Conservation (phyloP, 306 rosid species). For the Acacia melanoxylon region DNA sequence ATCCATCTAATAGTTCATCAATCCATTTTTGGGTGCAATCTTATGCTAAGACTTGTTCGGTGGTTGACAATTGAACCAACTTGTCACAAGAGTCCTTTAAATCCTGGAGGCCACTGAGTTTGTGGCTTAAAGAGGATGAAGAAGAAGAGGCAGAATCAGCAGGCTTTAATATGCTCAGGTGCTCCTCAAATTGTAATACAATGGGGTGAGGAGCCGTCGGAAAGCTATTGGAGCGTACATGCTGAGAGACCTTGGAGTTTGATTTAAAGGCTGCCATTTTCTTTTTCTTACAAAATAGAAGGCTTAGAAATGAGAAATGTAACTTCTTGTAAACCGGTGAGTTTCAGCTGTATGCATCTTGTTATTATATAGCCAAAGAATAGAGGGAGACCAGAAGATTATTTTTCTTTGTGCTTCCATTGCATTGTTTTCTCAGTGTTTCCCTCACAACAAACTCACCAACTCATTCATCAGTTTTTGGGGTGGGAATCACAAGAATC, state of each 20-base stretch:
- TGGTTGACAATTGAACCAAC: background rate
- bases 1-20: slow-evolving; percentile 33
- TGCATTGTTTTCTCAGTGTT: background rate
- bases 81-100: background rate
- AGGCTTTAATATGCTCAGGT: background rate
- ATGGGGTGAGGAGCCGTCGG: background rate
- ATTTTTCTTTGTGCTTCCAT: background rate
- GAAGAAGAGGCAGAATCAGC: background rate
- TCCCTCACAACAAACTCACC: background rate
- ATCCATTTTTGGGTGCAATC: slow-evolving; percentile 7
- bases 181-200: background rate
- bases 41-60: background rate
- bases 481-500: background rate
- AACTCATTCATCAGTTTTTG: slow-evolving; percentile 3
- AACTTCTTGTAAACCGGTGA: background rate
- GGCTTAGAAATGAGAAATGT: slow-evolving; percentile 10
- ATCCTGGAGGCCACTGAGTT: background rate
- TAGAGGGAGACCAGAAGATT: slow-evolving; percentile 30
- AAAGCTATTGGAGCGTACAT: background rate
- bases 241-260: background rate
- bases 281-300: slow-evolving; percentile 1
- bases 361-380: slow-evolving; percentile 31
- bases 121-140: background rate
- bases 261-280: slow-evolving; percentile 28
- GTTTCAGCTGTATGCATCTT: slow-evolving; percentile 12